Conservation (phyloP, 2,329 filamentous ascomycete genomes). For the Trichoderma sp. region DNA sequence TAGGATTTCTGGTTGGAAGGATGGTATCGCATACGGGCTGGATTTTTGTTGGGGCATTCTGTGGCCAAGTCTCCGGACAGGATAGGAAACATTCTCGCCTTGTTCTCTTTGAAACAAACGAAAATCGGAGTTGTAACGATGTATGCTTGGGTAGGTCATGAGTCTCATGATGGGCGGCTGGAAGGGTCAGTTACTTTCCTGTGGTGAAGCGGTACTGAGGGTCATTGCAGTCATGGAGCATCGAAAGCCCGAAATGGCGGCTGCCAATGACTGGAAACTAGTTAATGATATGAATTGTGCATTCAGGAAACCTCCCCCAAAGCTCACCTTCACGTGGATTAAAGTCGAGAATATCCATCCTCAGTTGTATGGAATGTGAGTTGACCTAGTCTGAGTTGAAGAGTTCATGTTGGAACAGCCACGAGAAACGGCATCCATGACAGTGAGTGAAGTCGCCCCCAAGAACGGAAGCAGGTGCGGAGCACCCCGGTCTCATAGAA, state of each 20-base stretch:
- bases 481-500: neutral
- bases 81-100: neutral
- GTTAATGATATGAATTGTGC: slow-evolving; percentile 11
- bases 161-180: neutral
- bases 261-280: neutral
- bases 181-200: neutral
- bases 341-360: neutral
- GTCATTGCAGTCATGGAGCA: neutral
- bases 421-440: neutral
- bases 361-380: neutral
- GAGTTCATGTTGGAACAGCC: neutral
- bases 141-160: slow-evolving; percentile 13
- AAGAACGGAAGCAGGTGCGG: neutral
- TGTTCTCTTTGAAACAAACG: slow-evolving; percentile 9
- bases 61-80: neutral
- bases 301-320: neutral
- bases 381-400: neutral
- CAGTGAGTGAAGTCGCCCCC: neutral
- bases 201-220: slow-evolving; percentile 2
- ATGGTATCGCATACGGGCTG: slow-evolving; percentile 30
- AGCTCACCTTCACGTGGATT: neutral
- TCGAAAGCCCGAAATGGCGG: neutral
- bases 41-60: slow-evolving; percentile 16
- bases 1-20: slow-evolving; percentile 16
- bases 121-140: slow-evolving; percentile 27